Conservation (phyloP, 106 monocot genomes). For the Dioscorea dumetorum region DNA sequence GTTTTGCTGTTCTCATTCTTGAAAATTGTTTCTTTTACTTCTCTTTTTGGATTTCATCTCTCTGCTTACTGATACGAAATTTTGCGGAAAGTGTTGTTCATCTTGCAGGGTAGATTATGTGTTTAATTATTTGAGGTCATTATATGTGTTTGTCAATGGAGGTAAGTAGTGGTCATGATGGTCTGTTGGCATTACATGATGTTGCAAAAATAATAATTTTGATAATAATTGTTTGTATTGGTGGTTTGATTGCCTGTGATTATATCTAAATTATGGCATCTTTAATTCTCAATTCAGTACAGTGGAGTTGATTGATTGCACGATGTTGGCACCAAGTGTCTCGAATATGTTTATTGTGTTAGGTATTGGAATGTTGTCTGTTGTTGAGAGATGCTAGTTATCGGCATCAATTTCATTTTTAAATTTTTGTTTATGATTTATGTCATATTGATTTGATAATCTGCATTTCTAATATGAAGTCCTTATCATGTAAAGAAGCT, state of each 20-base stretch:
- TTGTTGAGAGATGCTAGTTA: neutral
- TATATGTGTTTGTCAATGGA: neutral
- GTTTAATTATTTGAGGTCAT: neutral
- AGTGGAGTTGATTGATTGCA: neutral
- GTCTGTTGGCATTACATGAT: neutral
- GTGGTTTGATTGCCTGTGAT: too few relatives aligned
- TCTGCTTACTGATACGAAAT: neutral
- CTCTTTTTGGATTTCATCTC: neutral
- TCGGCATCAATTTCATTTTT: neutral
- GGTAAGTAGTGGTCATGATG: too few relatives aligned
- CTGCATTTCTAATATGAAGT: neutral
- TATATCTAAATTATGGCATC: neutral
- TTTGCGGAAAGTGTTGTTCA: neutral
- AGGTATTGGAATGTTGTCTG: constrained; percentile 1
- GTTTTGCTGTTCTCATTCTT: too few relatives aligned
- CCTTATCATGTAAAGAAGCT: neutral
- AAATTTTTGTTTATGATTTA: neutral
- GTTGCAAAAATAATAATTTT: neutral
- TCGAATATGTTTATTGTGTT: neutral
- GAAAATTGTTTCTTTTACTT: neutral
- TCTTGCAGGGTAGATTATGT: neutral
- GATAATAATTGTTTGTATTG: neutral
- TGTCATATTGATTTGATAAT: neutral
- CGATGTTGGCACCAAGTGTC: neutral
- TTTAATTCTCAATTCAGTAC: neutral